phyloP scores from a whole-genome alignment of 2,329 filamentous ascomycete species.

The Pseudocercospora cruenta region DNA sequence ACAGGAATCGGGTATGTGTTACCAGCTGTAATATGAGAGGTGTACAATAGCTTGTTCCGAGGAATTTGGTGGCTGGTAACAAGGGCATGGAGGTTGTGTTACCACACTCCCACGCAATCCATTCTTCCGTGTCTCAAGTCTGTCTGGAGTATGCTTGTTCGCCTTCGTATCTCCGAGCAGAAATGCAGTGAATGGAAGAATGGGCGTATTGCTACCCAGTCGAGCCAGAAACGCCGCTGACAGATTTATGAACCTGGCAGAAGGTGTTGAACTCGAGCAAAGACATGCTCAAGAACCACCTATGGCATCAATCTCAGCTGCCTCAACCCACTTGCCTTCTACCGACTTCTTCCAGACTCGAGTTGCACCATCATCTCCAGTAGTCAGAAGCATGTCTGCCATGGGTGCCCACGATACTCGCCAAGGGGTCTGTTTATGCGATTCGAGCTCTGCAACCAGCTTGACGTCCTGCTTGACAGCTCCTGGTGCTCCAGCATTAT shows the following conservation, averaged over 20 bases:
- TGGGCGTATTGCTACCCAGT: background rate
- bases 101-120: conserved; percentile 9
- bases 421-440: conserved; percentile 74
- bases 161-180: background rate
- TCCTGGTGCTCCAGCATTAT: conserved; percentile 61
- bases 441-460: conserved; percentile 68
- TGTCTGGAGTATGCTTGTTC: background rate
- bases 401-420: conserved; percentile 66
- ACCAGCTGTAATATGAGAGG: conserved; percentile 7
- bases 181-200: background rate
- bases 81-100: conserved; percentile 11
- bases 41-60: conserved; percentile 14
- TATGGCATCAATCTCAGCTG: conserved; percentile 50
- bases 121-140: conserved; percentile 8
- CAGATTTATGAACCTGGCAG: background rate
- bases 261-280: background rate
- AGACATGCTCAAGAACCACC: background rate
- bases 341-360: conserved; percentile 55
- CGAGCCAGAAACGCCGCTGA: background rate
- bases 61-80: conserved; percentile 13
- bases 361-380: conserved; percentile 72
- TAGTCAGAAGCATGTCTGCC: conserved; percentile 72
- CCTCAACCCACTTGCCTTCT: conserved; percentile 54
- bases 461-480: conserved; percentile 66
- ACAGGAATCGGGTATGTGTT: conserved; percentile 13